Base-by-base conservation (phyloP, 2,329 filamentous ascomycete genomes). In the Trichoderma sp. region DNA sequence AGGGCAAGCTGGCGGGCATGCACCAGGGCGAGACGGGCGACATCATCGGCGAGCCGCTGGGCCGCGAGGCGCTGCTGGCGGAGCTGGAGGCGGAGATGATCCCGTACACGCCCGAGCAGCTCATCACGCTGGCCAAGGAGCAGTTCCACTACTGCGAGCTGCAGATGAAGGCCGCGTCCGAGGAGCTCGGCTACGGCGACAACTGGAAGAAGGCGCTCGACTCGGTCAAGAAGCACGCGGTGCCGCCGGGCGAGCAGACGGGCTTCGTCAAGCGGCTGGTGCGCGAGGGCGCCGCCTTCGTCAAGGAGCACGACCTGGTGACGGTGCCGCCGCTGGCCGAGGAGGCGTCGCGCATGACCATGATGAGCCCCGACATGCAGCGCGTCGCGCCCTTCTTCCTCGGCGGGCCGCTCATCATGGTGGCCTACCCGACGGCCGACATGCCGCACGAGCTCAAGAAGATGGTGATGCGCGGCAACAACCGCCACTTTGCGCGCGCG, bases 401-500 rank as follows among this genome's bases (percentile, higher is more conserved):
- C 0, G 85, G 85, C 5, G 85, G 85, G 0, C 74, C 77, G 0
- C 73, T 72, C 3, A 84, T 88, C 68, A 79, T 82, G 52, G 83
- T 87, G 3, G 82, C 85, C 0, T 87, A 86, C 62, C 85, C 85
- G 17, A 83, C 81, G 4, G 73, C 77, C 0, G 77, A 74, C 30
- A 86, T 86, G 83, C 68, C 74, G 5, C 83, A 87, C 68, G 79
- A 78, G 19, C 77, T 81, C 41, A 88, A 88, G 73, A 71, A 83
- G 68, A 87, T 87, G 85, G 81, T 81, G 61, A 82, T 87, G 79
- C 80, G 84, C 19, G 83, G 84, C 12, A 88, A 88, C 73, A 86
- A 85, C 69, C 78, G 78, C 1, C 82, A 85, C 69, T 85, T 87
- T 72, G 77, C 83, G 5, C 80, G 82, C 1, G 83, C 84, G 6